Base-by-base conservation (phyloP, 1,284 basidiomycete genomes). In the Veloboletus limbatus region DNA sequence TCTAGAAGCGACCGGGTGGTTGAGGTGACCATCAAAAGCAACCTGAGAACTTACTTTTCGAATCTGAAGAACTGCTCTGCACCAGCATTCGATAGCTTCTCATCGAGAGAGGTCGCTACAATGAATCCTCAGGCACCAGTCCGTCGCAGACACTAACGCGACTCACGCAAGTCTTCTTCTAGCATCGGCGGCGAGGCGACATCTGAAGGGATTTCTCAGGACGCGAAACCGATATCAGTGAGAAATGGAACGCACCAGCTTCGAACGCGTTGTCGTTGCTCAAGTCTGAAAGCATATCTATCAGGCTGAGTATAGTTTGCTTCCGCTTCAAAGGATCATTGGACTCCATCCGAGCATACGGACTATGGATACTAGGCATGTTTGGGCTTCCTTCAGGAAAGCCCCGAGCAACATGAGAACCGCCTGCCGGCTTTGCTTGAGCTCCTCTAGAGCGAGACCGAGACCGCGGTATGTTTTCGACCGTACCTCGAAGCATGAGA, bases 271-370 rank as follows among this genome's bases (percentile, higher is more conserved):
- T 73, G 41, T 78, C 76, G 43, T 74, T 72, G 57, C 74, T 74
- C 51, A 88, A 55, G 48, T 87, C 77, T 52, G 79, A 76, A 51
- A 78, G 58, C 28, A 73, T 72, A 53, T 88, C 83, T 42, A 89
- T 73, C 51, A 87, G 63, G 52, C 73, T 82, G 32, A 84, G 63
- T 42, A 87, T 73, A 1, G 82, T 85, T 56, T 84, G 77, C 56
- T 76, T 80, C 33, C 83, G 69, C 50, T 61, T 72, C 41, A 66
- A 46, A 44, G 60, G 62, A 52, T 60, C 63, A 18, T 38, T 6
- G 24, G 53, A 43, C 45, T 67, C 64, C 49, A 55, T 53, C 24
- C 63, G 62, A 40, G 62, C 51, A 36, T 60, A 69, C n/a, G 62
- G 57, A 43, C 59, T 59, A 10, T 57, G 58, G 33, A 64, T 18